A percentile compares a stretch with the other conserved stretches of the same genome.
phyloP scores from a whole-genome alignment of 2,329 filamentous ascomycete species.

The Fusarium sp. region DNA sequence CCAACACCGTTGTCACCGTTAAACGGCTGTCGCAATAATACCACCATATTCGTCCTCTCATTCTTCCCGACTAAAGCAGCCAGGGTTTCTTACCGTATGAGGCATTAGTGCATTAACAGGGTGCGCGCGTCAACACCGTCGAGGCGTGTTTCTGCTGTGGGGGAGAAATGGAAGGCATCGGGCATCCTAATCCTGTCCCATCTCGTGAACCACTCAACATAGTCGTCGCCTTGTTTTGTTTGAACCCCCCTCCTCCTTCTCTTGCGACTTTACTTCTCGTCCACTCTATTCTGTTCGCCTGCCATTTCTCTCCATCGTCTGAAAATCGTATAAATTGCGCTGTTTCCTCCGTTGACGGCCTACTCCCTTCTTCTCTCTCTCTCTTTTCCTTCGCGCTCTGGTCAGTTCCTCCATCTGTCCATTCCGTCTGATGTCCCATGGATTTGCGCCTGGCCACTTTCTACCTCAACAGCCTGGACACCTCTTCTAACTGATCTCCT shows the following conservation, averaged over 20 bases:
- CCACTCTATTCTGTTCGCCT: conserved; percentile 42
- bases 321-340: conserved; percentile 36
- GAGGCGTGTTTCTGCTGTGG: conserved; percentile 34
- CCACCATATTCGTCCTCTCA: neutral
- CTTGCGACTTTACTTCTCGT: conserved; percentile 34
- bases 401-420: conserved; percentile 33
- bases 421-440: conserved; percentile 11
- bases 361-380: neutral
- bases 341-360: conserved; percentile 6
- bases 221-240: conserved; percentile 36
- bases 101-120: conserved; percentile 33
- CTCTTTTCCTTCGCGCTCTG: conserved; percentile 26
- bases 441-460: conserved; percentile 19
- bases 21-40: no score
- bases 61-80: conserved; percentile 21
- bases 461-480: conserved; percentile 16
- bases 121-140: conserved; percentile 32
- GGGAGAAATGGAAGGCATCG: conserved; percentile 3
- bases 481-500: conserved; percentile 21
- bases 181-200: conserved; percentile 1
- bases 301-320: conserved; percentile 19
- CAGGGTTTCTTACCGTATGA: conserved; percentile 20
- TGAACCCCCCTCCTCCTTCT: conserved; percentile 1
- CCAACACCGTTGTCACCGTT: no score
- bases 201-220: conserved; percentile 29